These are phyloP conservation scores for Leccinum griseonigrum DNA, from an alignment of 1,284 basidiomycete genomes.

Conservation along the genomic window DNA sequence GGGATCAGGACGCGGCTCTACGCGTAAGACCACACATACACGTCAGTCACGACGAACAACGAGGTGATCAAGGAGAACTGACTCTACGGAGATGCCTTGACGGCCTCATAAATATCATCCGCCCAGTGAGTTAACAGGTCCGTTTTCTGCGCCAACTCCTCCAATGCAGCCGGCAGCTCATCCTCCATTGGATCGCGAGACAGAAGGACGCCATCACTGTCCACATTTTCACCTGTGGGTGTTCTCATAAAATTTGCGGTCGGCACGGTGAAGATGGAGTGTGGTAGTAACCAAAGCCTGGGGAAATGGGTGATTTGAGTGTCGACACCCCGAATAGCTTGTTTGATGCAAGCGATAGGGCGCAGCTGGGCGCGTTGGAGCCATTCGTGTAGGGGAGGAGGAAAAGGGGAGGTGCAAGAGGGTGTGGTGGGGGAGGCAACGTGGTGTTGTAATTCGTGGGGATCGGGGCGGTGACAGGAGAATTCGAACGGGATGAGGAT, in stretches of 20 bases:
- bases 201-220: conserved; percentile 19
- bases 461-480: conserved; percentile 26
- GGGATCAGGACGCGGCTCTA: conserved; percentile 75
- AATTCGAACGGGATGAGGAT: conserved; percentile 21
- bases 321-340: conserved; percentile 75
- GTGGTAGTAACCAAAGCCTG: conserved; percentile 37
- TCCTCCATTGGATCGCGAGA: conserved; percentile 80
- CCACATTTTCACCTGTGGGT: conserved; percentile 38
- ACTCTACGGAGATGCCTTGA: conserved; percentile 78
- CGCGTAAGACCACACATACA: background rate
- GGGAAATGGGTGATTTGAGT: conserved; percentile 39
- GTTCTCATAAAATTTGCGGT: conserved; percentile 42
- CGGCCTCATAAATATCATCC: conserved; percentile 86
- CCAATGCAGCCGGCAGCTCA: conserved; percentile 69
- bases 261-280: conserved; percentile 52
- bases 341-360: conserved; percentile 86
- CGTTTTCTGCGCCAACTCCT: conserved; percentile 94
- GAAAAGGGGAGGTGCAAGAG: conserved; percentile 48
- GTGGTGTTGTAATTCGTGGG: conserved; percentile 42
- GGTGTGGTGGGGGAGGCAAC: conserved; percentile 62
- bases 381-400: conserved; percentile 61
- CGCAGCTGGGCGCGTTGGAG: conserved; percentile 81
- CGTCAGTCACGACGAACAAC: conserved; percentile 6
- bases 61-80: conserved; percentile 30
- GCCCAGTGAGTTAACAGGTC: conserved; percentile 91